Conservation (phyloP, 2,329 filamentous ascomycete species). For the Neonectria faginata region DNA sequence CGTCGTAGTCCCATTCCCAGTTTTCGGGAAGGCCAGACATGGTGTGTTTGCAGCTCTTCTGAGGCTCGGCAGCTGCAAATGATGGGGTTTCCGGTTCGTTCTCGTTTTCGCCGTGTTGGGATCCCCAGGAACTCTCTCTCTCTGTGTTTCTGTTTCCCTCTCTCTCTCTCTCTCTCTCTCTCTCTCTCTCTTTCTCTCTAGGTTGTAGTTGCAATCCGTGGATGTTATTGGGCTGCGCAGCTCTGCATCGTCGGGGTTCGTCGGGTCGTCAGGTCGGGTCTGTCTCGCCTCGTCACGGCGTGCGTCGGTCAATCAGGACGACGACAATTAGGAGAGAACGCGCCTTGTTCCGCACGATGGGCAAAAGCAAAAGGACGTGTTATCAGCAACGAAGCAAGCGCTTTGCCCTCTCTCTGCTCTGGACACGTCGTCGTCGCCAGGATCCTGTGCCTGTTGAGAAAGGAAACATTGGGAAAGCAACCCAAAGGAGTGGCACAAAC, state of each 20-base stretch:
- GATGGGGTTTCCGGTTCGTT: neutral
- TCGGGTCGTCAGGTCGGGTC: slow-evolving; percentile 13
- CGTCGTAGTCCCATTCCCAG: slow-evolving; percentile 71
- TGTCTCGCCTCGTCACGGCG: neutral
- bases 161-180: neutral
- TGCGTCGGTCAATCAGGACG: slow-evolving; percentile 7
- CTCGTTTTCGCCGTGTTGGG: neutral
- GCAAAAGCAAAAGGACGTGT: neutral
- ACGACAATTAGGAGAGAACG: neutral
- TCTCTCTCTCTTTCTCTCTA: neutral
- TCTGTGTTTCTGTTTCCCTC: too few relatives aligned
- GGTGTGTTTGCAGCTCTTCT: slow-evolving; percentile 1
- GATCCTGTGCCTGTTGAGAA: slow-evolving; percentile 16
- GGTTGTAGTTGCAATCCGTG: neutral
- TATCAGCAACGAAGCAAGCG: neutral
- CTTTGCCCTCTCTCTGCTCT: slow-evolving; percentile 12
- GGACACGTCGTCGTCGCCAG: slow-evolving; percentile 23
- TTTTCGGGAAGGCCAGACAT: slow-evolving; percentile 60
- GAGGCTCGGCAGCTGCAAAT: neutral
- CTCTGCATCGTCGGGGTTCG: slow-evolving; percentile 23
- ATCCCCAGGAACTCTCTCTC: neutral
- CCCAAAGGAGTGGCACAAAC: neutral
- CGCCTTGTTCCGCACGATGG: neutral
- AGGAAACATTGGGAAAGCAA: neutral
- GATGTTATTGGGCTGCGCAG: slow-evolving; percentile 14